Evolutionary conservation across 805 yeast genomes (phyloP).

Genomic region (Candida succiphila): DNA sequence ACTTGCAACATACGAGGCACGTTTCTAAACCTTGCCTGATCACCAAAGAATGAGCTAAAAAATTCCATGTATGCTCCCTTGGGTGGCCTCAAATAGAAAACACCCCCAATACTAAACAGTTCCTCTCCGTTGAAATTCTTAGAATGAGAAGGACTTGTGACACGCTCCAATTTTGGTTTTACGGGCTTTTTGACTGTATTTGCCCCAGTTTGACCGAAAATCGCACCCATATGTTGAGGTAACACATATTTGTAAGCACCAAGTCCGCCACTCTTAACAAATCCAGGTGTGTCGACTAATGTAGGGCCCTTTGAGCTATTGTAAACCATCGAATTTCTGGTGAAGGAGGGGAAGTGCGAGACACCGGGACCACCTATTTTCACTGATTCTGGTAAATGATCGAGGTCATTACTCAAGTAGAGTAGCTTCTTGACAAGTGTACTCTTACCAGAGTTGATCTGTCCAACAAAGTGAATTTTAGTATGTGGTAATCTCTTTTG

Average conservation of each 20-base stretch:
- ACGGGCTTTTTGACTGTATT: slow-evolving; percentile 5
- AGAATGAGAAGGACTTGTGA: slow-evolving; percentile 2
- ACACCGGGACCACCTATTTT: slow-evolving; percentile 32
- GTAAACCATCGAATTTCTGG: slow-evolving; percentile 41
- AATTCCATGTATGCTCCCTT: slow-evolving; percentile 35
- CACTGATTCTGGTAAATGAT: slow-evolving; percentile 13
- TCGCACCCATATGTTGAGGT: no score
- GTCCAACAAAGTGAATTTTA: slow-evolving; percentile 48
- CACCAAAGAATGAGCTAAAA: slow-evolving; percentile 33
- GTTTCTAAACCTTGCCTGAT: slow-evolving; percentile 23
- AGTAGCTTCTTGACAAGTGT: slow-evolving; percentile 41
- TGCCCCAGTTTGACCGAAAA: slow-evolving; percentile 1
- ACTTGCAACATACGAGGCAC: slow-evolving; percentile 22
- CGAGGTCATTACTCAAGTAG: slow-evolving; percentile 3
- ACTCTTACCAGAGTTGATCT: slow-evolving; percentile 64
- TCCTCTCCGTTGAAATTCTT: slow-evolving; percentile 14
- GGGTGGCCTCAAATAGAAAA: slow-evolving; percentile 51
- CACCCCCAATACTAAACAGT: slow-evolving; percentile 44
- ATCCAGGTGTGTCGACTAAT: slow-evolving; percentile 41
- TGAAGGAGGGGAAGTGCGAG: slow-evolving; percentile 59
- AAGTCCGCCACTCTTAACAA: slow-evolving; percentile 14
- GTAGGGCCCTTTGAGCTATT: slow-evolving; percentile 15
- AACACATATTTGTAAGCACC: slow-evolving; percentile 22
- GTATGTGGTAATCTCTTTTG: slow-evolving; percentile 24
- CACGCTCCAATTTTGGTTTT: slow-evolving; percentile 2